A percentile compares a stretch with the other conserved stretches of the same genome.
These are phyloP conservation scores for Tetradesmus obliquus DNA, from an alignment of 139 green algal species.

Conservation along the genomic window DNA sequence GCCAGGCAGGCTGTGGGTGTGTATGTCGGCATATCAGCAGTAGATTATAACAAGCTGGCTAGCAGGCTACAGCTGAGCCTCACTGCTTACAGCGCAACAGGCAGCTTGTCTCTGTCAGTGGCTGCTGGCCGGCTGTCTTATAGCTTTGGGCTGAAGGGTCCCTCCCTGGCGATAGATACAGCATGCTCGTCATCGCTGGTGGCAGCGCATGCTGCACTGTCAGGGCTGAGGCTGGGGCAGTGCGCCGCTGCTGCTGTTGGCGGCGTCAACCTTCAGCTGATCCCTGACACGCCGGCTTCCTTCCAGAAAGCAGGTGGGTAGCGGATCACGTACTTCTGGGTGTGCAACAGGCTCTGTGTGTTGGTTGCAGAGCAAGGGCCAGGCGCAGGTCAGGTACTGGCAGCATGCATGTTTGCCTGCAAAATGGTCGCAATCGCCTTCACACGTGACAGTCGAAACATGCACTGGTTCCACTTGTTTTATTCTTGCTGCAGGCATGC, in stretches of 20 bases:
- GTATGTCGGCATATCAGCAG: conserved; percentile 72
- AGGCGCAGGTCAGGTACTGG: too few relatives aligned
- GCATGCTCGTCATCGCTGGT: conserved; percentile 90
- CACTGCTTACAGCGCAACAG: conserved; percentile 56
- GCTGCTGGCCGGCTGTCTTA: conserved; percentile 80
- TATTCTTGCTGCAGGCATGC: conserved; percentile 56
- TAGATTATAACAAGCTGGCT: conserved; percentile 78
- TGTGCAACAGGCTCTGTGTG: not conserved
- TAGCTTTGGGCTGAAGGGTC: conserved; percentile 76
- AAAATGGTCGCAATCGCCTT: not conserved
- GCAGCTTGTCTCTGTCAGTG: conserved; percentile 69
- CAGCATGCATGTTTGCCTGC: not conserved
- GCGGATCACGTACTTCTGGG: not conserved
- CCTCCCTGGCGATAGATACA: conserved; percentile 85
- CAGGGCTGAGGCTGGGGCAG: conserved; percentile 49
- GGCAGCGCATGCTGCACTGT: conserved; percentile 62
- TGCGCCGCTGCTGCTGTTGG: conserved; percentile 51
- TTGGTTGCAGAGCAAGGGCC: not conserved
- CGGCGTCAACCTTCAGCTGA: conserved; percentile 68
- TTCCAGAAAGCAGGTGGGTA: conserved; percentile 66
- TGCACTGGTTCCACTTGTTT: too few relatives aligned
- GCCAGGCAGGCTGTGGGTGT: conserved; percentile 42
- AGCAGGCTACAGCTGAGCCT: conserved; percentile 27
- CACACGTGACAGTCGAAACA: too few relatives aligned
- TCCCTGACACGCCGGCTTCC: conserved; percentile 64